Percentiles rank a stretch among this genome's conserved stretches.
phyloP scores from a whole-genome alignment of 176 grass and related monocot species.

The Cenchrus fungigraminus region DNA sequence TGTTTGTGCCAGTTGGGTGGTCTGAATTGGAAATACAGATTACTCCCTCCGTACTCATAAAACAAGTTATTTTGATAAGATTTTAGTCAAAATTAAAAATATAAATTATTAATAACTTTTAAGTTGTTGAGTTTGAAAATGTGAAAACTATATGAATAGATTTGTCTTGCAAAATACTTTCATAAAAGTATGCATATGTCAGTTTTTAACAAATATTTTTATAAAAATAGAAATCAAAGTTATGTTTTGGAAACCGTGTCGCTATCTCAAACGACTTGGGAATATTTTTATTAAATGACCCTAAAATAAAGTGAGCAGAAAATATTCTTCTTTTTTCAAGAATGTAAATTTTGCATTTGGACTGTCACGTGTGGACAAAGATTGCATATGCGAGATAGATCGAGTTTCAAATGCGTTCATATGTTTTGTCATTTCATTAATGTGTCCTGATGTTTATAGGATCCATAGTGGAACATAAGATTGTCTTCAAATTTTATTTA shows the following conservation, averaged over 20 bases:
- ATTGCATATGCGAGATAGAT: not conserved
- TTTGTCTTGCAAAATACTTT: too few species aligned
- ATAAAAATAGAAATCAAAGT: too few species aligned
- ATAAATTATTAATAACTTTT: too few species aligned
- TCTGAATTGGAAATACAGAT: conserved; percentile 5
- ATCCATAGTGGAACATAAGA: not conserved
- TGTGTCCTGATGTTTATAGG: not conserved
- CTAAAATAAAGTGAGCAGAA: not conserved
- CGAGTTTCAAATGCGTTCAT: not conserved
- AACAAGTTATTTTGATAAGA: too few species aligned
- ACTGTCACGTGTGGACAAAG: not conserved
- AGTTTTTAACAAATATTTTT: too few species aligned
- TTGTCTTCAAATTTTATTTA: not conserved
- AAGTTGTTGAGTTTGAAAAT: too few species aligned
- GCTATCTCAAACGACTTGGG: too few species aligned
- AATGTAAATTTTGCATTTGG: not conserved
- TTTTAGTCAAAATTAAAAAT: too few species aligned
- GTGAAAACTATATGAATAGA: too few species aligned
- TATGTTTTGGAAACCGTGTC: too few species aligned
- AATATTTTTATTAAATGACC: not conserved
- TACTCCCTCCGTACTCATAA: too few species aligned
- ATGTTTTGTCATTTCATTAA: not conserved
- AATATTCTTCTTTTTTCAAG: not conserved
- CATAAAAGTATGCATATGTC: too few species aligned
- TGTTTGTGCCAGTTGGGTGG: not conserved